Base-by-base conservation (phyloP, 257 asterid species). In the Forsythia viridissima region DNA sequence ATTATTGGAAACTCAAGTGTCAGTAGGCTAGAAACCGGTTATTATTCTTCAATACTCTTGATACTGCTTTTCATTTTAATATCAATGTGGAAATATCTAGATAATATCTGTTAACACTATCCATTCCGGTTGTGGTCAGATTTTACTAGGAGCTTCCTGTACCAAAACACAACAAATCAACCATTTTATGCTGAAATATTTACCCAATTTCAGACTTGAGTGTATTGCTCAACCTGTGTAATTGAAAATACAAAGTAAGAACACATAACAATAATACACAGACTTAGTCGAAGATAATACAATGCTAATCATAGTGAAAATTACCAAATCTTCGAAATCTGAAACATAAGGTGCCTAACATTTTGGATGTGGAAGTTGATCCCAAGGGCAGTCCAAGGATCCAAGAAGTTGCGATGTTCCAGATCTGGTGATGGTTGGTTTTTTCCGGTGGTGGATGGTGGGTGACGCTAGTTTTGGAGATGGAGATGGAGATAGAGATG, bases 211-310 rank as follows among this genome's bases (percentile, higher is more conserved):
- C 85, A 0, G 90, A 68, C 51, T 82, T 87, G 51, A 87, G 87
- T 24, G 85, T 84, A 81, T 87, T 80, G 75, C 90, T 84, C 88
- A 87, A 78, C 90, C 90, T 87, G 70, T 63, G 74, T n/a, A 30
- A 43, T 9, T 13, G 1, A 57, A 59, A 16, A 72, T 51, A 30
- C 40, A 65, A 68, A n/a, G 52, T 24, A 18, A 72, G 55, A 40
- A 0, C 6, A 11, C 5, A 21, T 2, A 3, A 80, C 44, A 46
- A 9, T 21, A 42, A 4, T 3, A 8, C 16, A 5, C 11, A 57
- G 5, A 13, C 24, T 3, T 40, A 4, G 5, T 11, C 9, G 15
- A 18, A 34, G 24, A 15, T 16, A n/a, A 57, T 57, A 6, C 5
- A 4, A 57, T 57, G 66, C 34, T 5, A 57, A n/a, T 57, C 9